Evolutionary conservation across 345 rosid species (phyloP).

Genomic region (Acer yangbiense): DNA sequence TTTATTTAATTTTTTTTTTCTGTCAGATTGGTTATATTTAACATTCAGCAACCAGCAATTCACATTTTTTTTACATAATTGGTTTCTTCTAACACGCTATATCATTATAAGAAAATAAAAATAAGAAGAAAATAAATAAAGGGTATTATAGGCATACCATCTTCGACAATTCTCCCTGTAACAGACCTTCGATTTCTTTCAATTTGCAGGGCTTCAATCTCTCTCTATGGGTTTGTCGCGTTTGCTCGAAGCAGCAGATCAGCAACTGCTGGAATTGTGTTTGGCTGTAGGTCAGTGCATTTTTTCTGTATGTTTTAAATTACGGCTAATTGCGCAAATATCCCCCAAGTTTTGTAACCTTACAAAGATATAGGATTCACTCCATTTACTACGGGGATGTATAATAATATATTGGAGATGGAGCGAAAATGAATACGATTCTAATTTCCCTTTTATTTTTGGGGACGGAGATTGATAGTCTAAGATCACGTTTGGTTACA

Average conservation of each 20-base stretch:
- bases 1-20: neutral
- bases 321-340: too few relatives aligned
- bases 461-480: too few relatives aligned
- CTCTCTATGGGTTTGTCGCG: neutral
- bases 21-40: neutral
- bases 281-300: neutral
- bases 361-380: too few relatives aligned
- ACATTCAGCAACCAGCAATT: neutral
- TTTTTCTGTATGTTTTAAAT: too few relatives aligned
- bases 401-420: too few relatives aligned
- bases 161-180: neutral
- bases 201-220: neutral
- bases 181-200: neutral
- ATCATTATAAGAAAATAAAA: neutral
- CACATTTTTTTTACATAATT: neutral
- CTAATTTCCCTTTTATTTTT: too few relatives aligned
- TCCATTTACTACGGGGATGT: too few relatives aligned
- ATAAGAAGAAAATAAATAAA: neutral
- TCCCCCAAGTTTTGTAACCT: too few relatives aligned
- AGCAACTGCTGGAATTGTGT: neutral
- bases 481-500: too few relatives aligned
- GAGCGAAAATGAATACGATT: too few relatives aligned
- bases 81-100: neutral
- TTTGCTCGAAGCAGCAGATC: neutral
- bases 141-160: conserved; percentile 7